Evolutionary conservation across 1,139 yeast genomes (phyloP), one percentile per base, ranked within the genome.

Genomic region (Candida smagusa): DNA sequence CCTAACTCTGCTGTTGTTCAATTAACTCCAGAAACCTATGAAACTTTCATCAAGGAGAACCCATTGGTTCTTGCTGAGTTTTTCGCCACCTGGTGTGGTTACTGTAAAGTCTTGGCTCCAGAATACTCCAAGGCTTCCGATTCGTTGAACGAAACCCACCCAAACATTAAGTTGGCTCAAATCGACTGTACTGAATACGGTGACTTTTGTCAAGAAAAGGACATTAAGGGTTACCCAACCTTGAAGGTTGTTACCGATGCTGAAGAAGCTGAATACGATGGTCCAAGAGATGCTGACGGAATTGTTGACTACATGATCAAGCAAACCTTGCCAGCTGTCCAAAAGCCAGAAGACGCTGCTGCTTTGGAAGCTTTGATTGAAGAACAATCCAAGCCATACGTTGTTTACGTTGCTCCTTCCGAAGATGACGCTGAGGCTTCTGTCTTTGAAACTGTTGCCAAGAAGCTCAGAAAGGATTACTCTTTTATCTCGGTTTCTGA

Each of bases 21-120:
- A 60, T 77, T 92, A 50, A 75, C 82, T 25, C 61, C 78, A 19
- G 77, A 71, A 31, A 60, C 53, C 35, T 92, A 86, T 61, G 76
- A 78, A 45, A 63, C 73, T 19, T 88, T 85, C 61, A 65, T 92
- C 45, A 66, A 68, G 33, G 79, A 75, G 40, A 84, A 89, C 65
- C 84, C 90, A 24, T 72, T 90, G 52, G 95, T 89, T 21, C 73
- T 92, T 51, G 92, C 96, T 28, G 97, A 92, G 71, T 92, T 92
- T 71, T 92, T 81, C 62, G 98, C 98, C 23, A 97, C 98, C 58
- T 92, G 98, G 98, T 92, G 98, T 74, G 98, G 98, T 16, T 96
- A 92, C 70, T 92, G 98, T 75, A 89, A 92, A 74, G 79, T 79
- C 43, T 74, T 92, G 50, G 97, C 92, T 16, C 98, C 98, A 37